Base-by-base conservation (phyloP, 225 moss, liverwort and hornwort genomes). In the Physcomitrium patens region DNA sequence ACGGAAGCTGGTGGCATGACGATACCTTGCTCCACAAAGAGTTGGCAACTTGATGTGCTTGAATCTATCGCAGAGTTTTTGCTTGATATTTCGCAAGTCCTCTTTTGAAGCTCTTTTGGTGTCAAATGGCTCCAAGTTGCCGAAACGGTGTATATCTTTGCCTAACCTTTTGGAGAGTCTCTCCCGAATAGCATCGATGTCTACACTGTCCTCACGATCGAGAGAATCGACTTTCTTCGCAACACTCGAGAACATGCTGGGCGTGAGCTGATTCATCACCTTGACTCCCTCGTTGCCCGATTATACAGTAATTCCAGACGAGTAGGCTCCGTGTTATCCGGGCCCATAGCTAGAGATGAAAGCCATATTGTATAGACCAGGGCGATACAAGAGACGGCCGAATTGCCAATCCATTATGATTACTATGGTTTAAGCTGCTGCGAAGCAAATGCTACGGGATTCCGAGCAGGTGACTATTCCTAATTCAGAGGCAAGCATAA, bases 121-220 rank as follows among this genome's bases (percentile, higher is more conserved):
- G 15, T 14, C 24, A 15, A 47, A 60, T 37, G 77, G 24, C 65
- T 69, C 56, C 51, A n/a, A 66, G 44, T 13, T 76, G 23, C 69
- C 59, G 31, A 65, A 31, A 47, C 70, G 60, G 50, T 31, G 37
- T 20, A 65, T 49, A 65, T 83, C 78, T 72, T 74, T 86, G 71
- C 83, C 78, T 20, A 86, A 71, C 76, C 86, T 80, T 75, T 55
- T 83, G 75, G 83, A 80, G 10, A 86, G 83, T 48, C 72, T 78
- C 78, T 53, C 75, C 56, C 49, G 77, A 71, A 86, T 83, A 27
- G 75, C 86, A 26, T 66, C 72, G 65, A 86, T 55, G 78, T 86
- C 83, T 55, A 80, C 83, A 77, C 74, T 57, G 19, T 78, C 69
- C 62, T 70, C 61, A 43, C 54, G 46, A 55, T 76, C 79, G 23